A percentile compares a stretch with the other conserved stretches of the same genome.
These are phyloP conservation scores for Hydrangea macrophylla DNA, from an alignment of 148 eudicot genomes.

Conservation along the genomic window DNA sequence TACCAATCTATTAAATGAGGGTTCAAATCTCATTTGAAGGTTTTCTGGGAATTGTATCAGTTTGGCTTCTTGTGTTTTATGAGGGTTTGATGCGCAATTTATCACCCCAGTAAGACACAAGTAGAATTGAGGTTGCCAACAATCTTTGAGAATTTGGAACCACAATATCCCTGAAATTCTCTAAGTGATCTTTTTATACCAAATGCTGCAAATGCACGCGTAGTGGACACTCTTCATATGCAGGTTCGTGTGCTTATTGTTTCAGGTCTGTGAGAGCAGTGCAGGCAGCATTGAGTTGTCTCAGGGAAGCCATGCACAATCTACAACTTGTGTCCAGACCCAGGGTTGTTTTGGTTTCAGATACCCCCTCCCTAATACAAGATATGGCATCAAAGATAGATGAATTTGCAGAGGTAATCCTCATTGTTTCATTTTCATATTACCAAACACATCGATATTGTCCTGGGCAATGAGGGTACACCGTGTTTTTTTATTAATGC, in stretches of 20 bases:
- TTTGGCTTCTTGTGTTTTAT: neutral
- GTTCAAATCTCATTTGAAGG: neutral
- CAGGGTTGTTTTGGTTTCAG: constrained; percentile 73
- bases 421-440: neutral
- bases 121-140: neutral
- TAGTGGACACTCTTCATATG: neutral
- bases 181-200: neutral
- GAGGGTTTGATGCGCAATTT: neutral
- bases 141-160: neutral
- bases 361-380: constrained; percentile 68
- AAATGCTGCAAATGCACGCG: neutral
- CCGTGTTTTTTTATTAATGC: neutral
- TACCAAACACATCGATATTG: neutral
- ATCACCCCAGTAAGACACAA: neutral
- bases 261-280: constrained; percentile 71
- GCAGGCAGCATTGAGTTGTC: constrained; percentile 70
- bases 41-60: neutral
- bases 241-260: neutral
- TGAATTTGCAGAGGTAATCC: constrained; percentile 69
- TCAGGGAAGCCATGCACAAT: constrained; percentile 44
- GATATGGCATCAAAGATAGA: constrained; percentile 43
- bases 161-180: neutral
- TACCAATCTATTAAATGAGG: neutral
- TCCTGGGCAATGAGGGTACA: neutral
- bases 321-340: constrained; percentile 38